Evolutionary conservation across 768 basidiomycete species (phyloP).

Genomic region (Boletus reticuloceps): DNA sequence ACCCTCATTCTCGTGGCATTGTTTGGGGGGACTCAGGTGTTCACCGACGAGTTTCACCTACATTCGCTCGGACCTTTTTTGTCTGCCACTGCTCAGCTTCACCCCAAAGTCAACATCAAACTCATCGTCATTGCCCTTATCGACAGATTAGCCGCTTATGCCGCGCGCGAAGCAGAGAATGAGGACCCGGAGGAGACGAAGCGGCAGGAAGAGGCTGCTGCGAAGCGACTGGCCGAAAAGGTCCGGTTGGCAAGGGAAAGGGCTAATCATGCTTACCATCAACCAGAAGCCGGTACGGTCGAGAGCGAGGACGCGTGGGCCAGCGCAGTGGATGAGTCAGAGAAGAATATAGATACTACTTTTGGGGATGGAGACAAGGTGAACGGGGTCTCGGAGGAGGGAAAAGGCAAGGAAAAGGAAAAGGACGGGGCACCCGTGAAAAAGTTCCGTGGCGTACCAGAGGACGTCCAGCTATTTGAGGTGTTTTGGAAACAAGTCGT

Average conservation of each 20-base stretch:
- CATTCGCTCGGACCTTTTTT: conserved; percentile 96
- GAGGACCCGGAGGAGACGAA: conserved; percentile 96
- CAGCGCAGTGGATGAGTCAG: conserved; percentile 20
- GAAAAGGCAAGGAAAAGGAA: conserved; percentile 54
- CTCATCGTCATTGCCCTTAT: conserved; percentile 97
- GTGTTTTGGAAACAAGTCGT: conserved; percentile 99
- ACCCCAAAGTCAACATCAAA: conserved; percentile 99
- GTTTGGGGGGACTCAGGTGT: conserved; percentile 57
- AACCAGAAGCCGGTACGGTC: conserved; percentile 16
- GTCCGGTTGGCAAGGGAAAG: conserved; percentile 72
- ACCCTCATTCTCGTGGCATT: background rate
- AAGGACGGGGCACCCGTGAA: conserved; percentile 55
- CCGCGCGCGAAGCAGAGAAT: conserved; percentile 94
- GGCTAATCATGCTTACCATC: conserved; percentile 50
- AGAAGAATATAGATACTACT: conserved; percentile 9
- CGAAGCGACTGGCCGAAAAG: conserved; percentile 81
- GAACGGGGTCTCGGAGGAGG: conserved; percentile 25
- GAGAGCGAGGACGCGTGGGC: conserved; percentile 28
- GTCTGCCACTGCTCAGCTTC: conserved; percentile 91
- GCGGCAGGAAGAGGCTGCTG: conserved; percentile 90
- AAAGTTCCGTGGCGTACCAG: conserved; percentile 95
- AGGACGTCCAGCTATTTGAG: conserved; percentile 93
- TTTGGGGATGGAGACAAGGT: background rate
- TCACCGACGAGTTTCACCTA: conserved; percentile 97
- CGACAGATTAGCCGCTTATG: conserved; percentile 92